These are phyloP conservation scores for Macrolepiota dolichaula DNA, from an alignment of 768 basidiomycete species.

Conservation along the genomic window DNA sequence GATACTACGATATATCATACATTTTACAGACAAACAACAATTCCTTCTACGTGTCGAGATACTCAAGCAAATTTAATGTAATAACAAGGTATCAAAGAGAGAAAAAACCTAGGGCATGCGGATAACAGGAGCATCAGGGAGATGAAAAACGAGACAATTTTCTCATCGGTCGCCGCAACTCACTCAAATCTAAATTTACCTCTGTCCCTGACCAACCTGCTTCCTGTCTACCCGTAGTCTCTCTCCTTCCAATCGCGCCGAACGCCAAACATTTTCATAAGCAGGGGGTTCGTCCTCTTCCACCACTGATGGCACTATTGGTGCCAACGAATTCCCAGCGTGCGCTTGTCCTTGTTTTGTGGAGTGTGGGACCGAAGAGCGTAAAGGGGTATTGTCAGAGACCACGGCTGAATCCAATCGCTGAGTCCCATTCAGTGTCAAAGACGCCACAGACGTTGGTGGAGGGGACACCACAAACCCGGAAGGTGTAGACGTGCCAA, in stretches of 20 bases:
- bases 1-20: not conserved
- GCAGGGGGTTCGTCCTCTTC: constrained; percentile 6
- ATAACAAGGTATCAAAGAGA: not conserved
- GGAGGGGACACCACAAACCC: not conserved
- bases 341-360: not conserved
- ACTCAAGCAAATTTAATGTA: not conserved
- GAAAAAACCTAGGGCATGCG: not conserved
- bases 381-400: not conserved
- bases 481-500: not conserved
- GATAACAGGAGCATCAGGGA: not conserved
- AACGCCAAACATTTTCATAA: constrained; percentile 4
- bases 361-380: not conserved
- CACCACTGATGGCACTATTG: not conserved
- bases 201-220: not conserved
- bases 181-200: not conserved
- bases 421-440: not conserved
- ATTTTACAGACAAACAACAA: not conserved
- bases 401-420: not conserved
- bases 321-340: not conserved
- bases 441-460: not conserved
- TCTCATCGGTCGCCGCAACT: not conserved
- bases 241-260: not conserved
- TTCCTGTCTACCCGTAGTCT: not conserved
- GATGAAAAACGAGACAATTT: not conserved
- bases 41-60: not conserved